Base-by-base conservation (phyloP, 106 monocot species). In the Hemerocallis citrina region DNA sequence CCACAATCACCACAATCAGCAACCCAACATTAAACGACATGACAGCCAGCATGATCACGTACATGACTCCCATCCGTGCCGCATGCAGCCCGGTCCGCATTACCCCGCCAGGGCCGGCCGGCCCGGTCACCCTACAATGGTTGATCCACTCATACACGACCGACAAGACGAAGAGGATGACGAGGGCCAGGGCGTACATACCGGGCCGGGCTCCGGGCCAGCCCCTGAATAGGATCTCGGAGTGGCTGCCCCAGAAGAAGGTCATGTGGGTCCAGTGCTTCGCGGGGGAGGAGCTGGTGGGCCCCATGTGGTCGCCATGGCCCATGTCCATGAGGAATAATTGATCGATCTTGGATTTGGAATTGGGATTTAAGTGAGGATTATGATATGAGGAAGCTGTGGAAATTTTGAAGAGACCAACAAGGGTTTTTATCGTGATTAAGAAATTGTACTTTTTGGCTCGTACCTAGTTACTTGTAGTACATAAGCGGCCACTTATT, bases 1-100 rank as follows among this genome's bases (percentile, higher is more conserved):
- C 86, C 6, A 48, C 45, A 7, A 86, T 51, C 19, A 61, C 68
- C 7, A 44, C 82, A 9, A 78, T 19, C 24, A 86, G 17, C 4
- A 82, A 65, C 6, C 86, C 86, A 10, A 58, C 86, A 52, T 86
- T 86, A 50, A 86, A 86, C 21, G 86, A 86, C 86, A 86, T 86
- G 46, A 82, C 50, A 1, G 86, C 78, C 17, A 86, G 61, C 86
- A 86, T 82, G 21, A 75, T 63, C 17, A 86, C 12, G 71, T 79
- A 86, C 15, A 68, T 55, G 16, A 82, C 27, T 2, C 67, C 86
- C 15, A 82, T 58, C 15, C 78, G 45, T 1, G 70, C 3, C 42
- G 78, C 63, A 66, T 81, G 77, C 52, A 74, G 25, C 29, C 42
- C 73, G 5, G 75, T 72, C 57, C 38, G 45, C 27, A 37, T 35